Evolutionary conservation across 2,329 filamentous ascomycete genomes (phyloP), one percentile per base, ranked within the genome.

Genomic region (Sporothrix variecibatus): DNA sequence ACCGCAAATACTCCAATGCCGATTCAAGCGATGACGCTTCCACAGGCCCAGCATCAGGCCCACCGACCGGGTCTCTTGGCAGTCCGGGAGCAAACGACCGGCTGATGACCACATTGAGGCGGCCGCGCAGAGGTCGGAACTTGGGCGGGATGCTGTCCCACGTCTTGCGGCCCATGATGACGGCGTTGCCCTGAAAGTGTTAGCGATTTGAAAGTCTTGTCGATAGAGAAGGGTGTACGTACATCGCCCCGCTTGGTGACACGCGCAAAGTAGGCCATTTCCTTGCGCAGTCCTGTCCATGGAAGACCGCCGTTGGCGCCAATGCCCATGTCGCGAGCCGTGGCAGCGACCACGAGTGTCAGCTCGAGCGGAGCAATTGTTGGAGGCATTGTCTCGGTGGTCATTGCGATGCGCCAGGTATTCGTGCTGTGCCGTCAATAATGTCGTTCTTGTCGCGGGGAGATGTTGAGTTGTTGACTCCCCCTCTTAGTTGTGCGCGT

Each of bases 151-250:
- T 95, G 77, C 91, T 94, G 71, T 97, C 94, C 92, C 95, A 99
- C 0, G 96, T 99, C 83, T 97, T 98, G 80, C 96, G 93, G 75
- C 96, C 96, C 96, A 99, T 99, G 78, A 99, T 92, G 71, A 98
- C 93, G 23, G 93, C 93, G 82, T 95, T 95, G 77, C 84, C 74
- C 58, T 53, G 49, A 28, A 23, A 15, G 28, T 15, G 67, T 15
- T 40, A 34, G 26, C 26, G 73, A 17, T 34, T 26, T 38, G 31
- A 43, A 15, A 43, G 40, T 43, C 40, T 9, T 15, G 40, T 43
- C 6, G 9, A 15, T 43, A 72, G 17, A 40, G 11, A 60, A 62
- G 43, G 43, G 58, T 68, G 53, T 71, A 58, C 69, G 8, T 53
- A 77, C 77, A 12, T 77, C 85, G 0, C 89, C 81, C 20, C 91